Evolutionary conservation across 2,329 filamentous ascomycete genomes (phyloP), one percentile per base, ranked within the genome.

Genomic region (Plectosphaerella plurivora): DNA sequence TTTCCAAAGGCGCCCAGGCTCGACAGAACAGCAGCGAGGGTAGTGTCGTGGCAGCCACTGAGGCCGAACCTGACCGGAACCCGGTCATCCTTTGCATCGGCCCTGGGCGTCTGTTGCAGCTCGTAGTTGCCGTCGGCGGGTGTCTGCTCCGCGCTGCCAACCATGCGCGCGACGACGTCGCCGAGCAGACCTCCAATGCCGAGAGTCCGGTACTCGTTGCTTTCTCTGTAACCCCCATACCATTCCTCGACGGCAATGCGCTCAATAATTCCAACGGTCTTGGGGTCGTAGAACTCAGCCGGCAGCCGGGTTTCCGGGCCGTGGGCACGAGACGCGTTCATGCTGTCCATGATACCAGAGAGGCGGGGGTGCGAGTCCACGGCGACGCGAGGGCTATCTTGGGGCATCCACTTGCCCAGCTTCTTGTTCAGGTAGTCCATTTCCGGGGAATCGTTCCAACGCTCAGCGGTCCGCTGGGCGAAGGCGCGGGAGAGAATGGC

Each of bases 11-110:
- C 88, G 3, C 93, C 94, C 7, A 97, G 70, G 59, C 89, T 89
- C 15, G 86, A 74, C 25, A 99, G 73, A 2, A 91, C 75, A 1
- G 82, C 89, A 3, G 90, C 94, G 5, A 99, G 79, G 1, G 94
- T 97, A 2, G 94, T 97, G 65, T 97, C 92, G 69, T 97, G 92
- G 63, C 92, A 96, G 33, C 92, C 92, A 59, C 84, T 89, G 63
- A 97, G 74, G 15, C 84, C 87, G 58, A 97, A 86, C 56, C 86
- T 88, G 61, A 94, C 78, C 57, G 59, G 78, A 2, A 28, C 22
- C 9, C 18, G 20, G 33, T 11, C 20, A 5, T 14, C 22, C 20
- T 22, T 25, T 22, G 44, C 5, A 12, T 33, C 28, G 28, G 8
- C 28, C 59, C 61, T 68, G 55, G 63, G 66, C 62, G 57, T 66